Evolutionary conservation across 2,329 filamentous ascomycete species (phyloP), one percentile per base, ranked within the genome.

Genomic region (Akanthomyces uredinophilus): DNA sequence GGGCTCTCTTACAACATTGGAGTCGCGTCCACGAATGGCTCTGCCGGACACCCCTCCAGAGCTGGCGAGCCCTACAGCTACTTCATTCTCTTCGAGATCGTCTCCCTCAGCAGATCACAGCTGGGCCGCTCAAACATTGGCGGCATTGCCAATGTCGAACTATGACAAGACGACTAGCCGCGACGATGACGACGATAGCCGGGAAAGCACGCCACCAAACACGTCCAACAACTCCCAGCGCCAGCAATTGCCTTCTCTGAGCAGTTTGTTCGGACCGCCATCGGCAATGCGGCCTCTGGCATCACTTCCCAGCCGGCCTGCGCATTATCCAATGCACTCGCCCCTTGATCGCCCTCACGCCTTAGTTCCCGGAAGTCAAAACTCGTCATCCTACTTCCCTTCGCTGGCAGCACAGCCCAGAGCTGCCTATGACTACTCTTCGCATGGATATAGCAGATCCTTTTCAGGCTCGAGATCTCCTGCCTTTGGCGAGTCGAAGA

Each of bases 131-230:
- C 58, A 59, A 29, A 72, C 73, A 63, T 78, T 79, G 63, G 74
- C 81, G 65, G 82, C 82, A 65, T 78, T 82, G 71, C 80, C 81
- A 67, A 86, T 85, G 83, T 82, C 82, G 70, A 80, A 77, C 72
- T 81, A 85, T 84, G 83, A 83, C 63, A 79, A 77, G 65, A 70
- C 73, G 65, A 70, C 75, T 65, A 76, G 72, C 69, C 69, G 73
- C 71, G 77, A 79, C 24, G 22, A 54, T 49, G 50, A 11, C 51
- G 63, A 77, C 80, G 77, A 74, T 75, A 50, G 22, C 32, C 29
- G 49, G 37, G 60, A 46, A 56, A 39, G 27, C 14, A 49, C 50
- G n/a, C 39, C 52, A 67, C 67, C 52, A 39, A 53, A 20, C 49
- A 24, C 61, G 68, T 61, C 65, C 70, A 68, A 64, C 61, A 66